Base-by-base conservation (phyloP, 768 basidiomycete species). In the Omphalotus guepiniiformis region DNA sequence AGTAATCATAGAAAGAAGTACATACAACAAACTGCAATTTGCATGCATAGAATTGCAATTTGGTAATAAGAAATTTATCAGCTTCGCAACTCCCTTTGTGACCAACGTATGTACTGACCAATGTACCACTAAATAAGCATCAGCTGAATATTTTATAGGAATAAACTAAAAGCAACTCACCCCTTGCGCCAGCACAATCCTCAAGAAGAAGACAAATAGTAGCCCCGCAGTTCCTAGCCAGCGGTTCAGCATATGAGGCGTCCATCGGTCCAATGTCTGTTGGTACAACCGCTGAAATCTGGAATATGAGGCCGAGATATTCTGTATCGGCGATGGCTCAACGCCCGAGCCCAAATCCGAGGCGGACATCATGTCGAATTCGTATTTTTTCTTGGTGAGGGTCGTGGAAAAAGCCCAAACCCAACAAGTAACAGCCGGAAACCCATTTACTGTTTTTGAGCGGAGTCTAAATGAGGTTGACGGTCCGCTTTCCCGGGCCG, bases 101-200 rank as follows among this genome's bases (percentile, higher is more conserved):
- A n/a, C n/a, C n/a, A n/a, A n/a, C n/a, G n/a, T n/a, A n/a, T n/a
- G n/a, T 28, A 38, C 50, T 22, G 19, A 51, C 50, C 50, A 26
- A 51, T 51, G 27, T 47, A 51, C 50, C 50, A 51, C 50, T 51
- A 32, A 13, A 29, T 7, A 40, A 39, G 23, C 35, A 2, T 6
- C 13, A 16, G n/a, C n/a, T 23, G 28, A 54, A 28, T 53, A 43
- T 50, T 23, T 39, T 19, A 21, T 26, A 39, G 37, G 7, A 26
- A 27, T 43, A n/a, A 40, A 11, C 11, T 16, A 30, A 12, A 16
- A 50, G 28, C 16, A 30, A 79, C 89, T 75, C 60, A 93, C 92
- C 55, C 93, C 95, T 72, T 98, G 89, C 4, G 88, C 74, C 34
- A 94, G 61, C 11, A 97, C 73, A 56, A 99, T 93, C 49, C 95